Evolutionary conservation across 148 eudicot species (phyloP).

Genomic region (Cornus controversa): DNA sequence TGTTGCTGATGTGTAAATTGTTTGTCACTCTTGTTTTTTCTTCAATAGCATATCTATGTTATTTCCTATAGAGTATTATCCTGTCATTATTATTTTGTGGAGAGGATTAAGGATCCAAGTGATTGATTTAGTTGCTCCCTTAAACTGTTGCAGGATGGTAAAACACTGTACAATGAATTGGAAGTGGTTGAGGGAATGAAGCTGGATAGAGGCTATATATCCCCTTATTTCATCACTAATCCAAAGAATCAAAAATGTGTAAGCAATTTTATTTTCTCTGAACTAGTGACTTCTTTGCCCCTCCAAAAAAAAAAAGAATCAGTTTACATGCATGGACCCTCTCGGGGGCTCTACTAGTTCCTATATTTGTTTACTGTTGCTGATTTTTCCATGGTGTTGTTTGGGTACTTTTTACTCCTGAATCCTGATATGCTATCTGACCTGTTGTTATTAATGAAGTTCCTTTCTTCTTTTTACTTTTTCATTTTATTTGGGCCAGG

Average conservation of each 20-base stretch:
- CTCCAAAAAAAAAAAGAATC: no score
- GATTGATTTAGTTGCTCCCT: neutral
- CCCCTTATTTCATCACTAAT: conserved; percentile 56
- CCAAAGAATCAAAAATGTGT: conserved; percentile 56
- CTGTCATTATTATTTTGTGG: neutral
- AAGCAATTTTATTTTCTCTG: conserved; percentile 12
- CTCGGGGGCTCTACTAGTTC: neutral
- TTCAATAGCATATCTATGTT: no score
- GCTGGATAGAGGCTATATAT: conserved; percentile 54
- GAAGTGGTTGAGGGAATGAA: conserved; percentile 68
- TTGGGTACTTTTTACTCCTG: neutral
- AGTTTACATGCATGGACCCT: neutral
- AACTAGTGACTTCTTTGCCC: neutral
- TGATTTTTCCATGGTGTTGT: neutral
- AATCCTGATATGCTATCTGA: neutral
- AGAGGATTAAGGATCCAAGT: neutral
- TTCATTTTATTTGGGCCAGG: conserved; percentile 21
- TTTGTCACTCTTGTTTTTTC: neutral
- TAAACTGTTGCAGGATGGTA: conserved; percentile 40
- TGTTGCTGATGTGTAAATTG: neutral
- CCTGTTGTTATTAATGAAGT: neutral
- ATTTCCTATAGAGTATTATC: neutral
- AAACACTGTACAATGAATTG: conserved; percentile 42
- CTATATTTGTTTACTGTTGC: neutral
- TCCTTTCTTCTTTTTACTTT: neutral